These are phyloP conservation scores for Fraxinus greggii DNA, from an alignment of 305 asterid species.

Conservation along the genomic window DNA sequence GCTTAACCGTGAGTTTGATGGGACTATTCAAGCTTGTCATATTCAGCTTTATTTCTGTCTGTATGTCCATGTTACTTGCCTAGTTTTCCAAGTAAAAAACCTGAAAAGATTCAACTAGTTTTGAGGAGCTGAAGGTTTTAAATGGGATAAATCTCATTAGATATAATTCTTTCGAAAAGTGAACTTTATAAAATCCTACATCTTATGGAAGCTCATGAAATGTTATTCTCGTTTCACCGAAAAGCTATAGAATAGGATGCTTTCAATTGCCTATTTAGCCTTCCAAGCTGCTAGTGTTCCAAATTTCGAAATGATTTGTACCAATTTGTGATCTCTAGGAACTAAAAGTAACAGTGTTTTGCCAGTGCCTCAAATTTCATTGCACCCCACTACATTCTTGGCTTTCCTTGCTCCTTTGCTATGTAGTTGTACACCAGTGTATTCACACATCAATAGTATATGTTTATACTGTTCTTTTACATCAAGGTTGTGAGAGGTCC, in stretches of 20 bases:
- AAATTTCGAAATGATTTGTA: not conserved
- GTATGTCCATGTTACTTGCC: not conserved
- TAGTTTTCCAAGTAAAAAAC: not conserved
- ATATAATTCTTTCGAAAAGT: not conserved
- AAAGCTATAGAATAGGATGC: not conserved
- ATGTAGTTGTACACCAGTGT: not conserved
- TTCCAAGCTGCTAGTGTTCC: not conserved
- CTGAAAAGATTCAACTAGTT: slow-evolving; percentile 7
- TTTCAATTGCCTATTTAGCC: not conserved
- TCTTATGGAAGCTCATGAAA: not conserved
- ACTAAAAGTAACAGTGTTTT: not conserved
- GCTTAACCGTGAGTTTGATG: slow-evolving; percentile 1
- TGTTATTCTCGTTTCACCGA: not conserved
- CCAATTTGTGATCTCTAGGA: not conserved
- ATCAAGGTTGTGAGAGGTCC: not conserved
- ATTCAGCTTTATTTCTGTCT: not conserved
- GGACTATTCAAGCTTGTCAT: not conserved
- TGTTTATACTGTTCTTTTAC: not conserved
- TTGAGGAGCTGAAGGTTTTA: slow-evolving; percentile 6
- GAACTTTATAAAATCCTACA: not conserved
- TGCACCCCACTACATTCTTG: not conserved
- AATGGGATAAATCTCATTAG: not conserved
- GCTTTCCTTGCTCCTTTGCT: not conserved
- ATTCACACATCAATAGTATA: not conserved
- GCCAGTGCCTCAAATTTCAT: not conserved